Conservation (phyloP, 306 rosid genomes). For the Clitoria ternatea region DNA sequence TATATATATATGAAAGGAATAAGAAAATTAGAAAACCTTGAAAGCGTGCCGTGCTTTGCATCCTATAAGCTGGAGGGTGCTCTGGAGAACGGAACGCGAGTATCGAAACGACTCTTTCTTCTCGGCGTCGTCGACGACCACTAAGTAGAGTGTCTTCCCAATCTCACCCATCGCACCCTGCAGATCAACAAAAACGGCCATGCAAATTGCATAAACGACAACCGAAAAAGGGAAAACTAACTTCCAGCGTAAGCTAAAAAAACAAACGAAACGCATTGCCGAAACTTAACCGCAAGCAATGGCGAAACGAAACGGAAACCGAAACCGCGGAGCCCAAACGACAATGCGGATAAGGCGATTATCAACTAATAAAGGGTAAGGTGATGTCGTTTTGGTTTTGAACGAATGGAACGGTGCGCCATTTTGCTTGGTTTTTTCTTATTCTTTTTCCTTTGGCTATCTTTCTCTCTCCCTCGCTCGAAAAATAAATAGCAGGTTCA, state of each 20-base stretch:
- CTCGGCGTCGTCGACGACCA: constrained; percentile 60
- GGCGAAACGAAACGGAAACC: not conserved
- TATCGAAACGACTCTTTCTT: constrained; percentile 65
- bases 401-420: constrained; percentile 10
- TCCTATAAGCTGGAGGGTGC: constrained; percentile 87
- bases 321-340: not conserved
- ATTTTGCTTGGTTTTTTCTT: not conserved
- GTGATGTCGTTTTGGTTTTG: too few species aligned
- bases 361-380: too few species aligned
- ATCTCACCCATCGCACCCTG: constrained; percentile 23
- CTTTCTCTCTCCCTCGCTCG: not conserved
- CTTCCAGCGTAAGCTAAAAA: constrained; percentile 20
- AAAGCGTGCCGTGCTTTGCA: constrained; percentile 94
- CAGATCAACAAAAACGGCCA: not conserved
- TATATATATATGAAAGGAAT: too few species aligned
- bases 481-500: constrained; percentile 13
- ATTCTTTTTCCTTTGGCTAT: not conserved
- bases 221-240: not conserved
- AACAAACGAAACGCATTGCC: not conserved
- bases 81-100: constrained; percentile 76
- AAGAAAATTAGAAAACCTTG: constrained; percentile 47
- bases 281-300: not conserved
- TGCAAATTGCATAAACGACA: not conserved
- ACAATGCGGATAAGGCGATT: not conserved
- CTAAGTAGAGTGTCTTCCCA: constrained; percentile 57